phyloP scores from a whole-genome alignment of 352 stramenopile species.

The Peronospora farinosa region DNA sequence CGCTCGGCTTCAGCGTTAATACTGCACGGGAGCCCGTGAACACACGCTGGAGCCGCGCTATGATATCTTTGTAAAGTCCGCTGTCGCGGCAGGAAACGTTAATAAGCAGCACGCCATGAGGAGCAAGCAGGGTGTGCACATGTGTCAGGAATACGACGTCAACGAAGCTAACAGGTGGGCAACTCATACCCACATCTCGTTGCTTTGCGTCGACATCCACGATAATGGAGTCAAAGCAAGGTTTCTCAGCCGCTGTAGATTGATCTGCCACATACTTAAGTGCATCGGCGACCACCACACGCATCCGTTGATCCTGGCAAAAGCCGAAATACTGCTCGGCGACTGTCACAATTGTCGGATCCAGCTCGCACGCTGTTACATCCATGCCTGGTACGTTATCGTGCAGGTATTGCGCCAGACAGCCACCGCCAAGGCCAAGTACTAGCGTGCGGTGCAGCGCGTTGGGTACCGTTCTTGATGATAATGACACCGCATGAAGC shows the following conservation, averaged over 20 bases:
- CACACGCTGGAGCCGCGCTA: constrained; percentile 31
- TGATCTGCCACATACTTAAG: constrained; percentile 40
- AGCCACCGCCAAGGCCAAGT: constrained; percentile 67
- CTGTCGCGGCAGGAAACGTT: constrained; percentile 58
- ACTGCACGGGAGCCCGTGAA: constrained; percentile 30
- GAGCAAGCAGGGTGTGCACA: constrained; percentile 28
- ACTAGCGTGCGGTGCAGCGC: constrained; percentile 38
- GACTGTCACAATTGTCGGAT: constrained; percentile 49
- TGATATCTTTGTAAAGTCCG: constrained; percentile 45
- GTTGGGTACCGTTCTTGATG: constrained; percentile 10
- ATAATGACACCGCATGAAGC: constrained; percentile 39
- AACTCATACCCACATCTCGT: constrained; percentile 61
- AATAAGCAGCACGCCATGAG: constrained; percentile 46
- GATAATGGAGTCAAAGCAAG: constrained; percentile 50
- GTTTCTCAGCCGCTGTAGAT: constrained; percentile 10
- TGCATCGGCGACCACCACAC: constrained; percentile 44
- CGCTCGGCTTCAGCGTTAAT: constrained; percentile 31
- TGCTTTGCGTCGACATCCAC: constrained; percentile 77
- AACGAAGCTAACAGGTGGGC: constrained; percentile 58
- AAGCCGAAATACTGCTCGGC: constrained; percentile 73
- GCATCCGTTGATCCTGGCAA: constrained; percentile 33
- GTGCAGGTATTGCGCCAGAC: constrained; percentile 58
- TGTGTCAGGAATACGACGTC: constrained; percentile 38
- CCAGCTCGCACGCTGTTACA: constrained; percentile 62
- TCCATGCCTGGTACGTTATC: constrained; percentile 42